A percentile compares a stretch with the other conserved stretches of the same genome.
These are phyloP conservation scores for Raphanus hybrid DNA, from an alignment of 441 rosid genomes.

Conservation along the genomic window DNA sequence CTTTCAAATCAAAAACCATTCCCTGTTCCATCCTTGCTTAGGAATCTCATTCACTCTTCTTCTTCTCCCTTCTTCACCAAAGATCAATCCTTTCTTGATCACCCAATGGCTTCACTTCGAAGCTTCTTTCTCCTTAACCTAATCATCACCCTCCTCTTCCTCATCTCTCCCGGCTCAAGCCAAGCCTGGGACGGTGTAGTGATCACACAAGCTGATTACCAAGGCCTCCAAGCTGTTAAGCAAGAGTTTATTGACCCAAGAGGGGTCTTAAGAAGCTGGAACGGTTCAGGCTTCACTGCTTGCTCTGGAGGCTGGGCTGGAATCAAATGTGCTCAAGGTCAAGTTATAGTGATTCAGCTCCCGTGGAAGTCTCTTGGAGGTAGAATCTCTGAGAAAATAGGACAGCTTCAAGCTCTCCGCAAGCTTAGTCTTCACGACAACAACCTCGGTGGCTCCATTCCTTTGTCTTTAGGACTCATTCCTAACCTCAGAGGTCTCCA, in stretches of 20 bases:
- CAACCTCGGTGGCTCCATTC: constrained; percentile 65
- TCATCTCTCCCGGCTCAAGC: constrained; percentile 42
- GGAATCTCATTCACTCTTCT: not conserved
- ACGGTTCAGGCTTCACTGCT: constrained; percentile 69
- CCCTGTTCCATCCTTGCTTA: constrained; percentile 44
- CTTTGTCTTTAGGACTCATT: constrained; percentile 67
- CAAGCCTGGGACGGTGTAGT: constrained; percentile 75
- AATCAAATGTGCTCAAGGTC: constrained; percentile 83
- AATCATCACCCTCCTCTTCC: constrained; percentile 16
- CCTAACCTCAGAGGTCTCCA: constrained; percentile 80
- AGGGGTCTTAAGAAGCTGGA: constrained; percentile 81
- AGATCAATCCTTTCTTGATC: constrained; percentile 6
- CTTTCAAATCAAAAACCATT: constrained; percentile 21
- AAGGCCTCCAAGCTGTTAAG: constrained; percentile 68
- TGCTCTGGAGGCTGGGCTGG: constrained; percentile 95
- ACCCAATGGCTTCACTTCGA: not conserved
- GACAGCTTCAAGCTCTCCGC: constrained; percentile 76
- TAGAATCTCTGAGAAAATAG: constrained; percentile 70
- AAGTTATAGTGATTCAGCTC: constrained; percentile 78
- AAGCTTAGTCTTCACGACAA: constrained; percentile 86
- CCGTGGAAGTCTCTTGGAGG: constrained; percentile 92
- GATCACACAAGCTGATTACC: constrained; percentile 72
- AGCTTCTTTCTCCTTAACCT: constrained; percentile 32
- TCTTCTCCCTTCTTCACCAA: not conserved
- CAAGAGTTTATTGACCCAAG: constrained; percentile 66